phyloP scores from a whole-genome alignment of 441 rosid genomes.

The Pelargonium fulgidum region DNA sequence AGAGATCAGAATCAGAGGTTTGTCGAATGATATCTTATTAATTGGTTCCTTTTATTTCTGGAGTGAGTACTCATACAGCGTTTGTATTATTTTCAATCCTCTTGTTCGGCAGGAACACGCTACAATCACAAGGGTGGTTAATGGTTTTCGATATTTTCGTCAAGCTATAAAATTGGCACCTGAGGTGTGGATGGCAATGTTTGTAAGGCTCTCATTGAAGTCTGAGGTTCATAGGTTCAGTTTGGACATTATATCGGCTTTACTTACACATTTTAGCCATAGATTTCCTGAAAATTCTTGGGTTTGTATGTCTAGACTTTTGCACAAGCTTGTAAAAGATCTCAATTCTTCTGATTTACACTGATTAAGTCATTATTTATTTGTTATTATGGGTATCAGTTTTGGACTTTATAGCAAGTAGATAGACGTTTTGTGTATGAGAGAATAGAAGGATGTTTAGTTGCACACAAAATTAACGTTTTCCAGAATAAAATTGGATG shows the following conservation, averaged over 20 bases:
- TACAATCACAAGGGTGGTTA: slow-evolving; percentile 41
- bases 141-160: slow-evolving; percentile 48
- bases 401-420: not conserved
- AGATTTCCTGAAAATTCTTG: slow-evolving; percentile 52
- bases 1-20: slow-evolving; percentile 37
- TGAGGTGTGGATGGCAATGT: slow-evolving; percentile 77
- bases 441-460: too few species aligned
- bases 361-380: not conserved
- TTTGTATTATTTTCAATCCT: too few species aligned
- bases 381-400: not conserved
- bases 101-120: slow-evolving; percentile 39
- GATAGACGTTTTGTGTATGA: too few species aligned
- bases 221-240: slow-evolving; percentile 54
- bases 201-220: slow-evolving; percentile 50
- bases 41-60: not conserved
- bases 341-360: slow-evolving; percentile 13
- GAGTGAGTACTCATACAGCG: not conserved
- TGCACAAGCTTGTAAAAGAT: slow-evolving; percentile 35
- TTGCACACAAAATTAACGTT: too few species aligned
- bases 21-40: slow-evolving; percentile 17
- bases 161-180: slow-evolving; percentile 71
- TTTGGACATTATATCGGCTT: slow-evolving; percentile 50
- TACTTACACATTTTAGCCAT: slow-evolving; percentile 38
- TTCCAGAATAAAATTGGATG: too few species aligned
- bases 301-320: slow-evolving; percentile 55